Evolutionary conservation across 176 grass and related monocot genomes (phyloP).

Genomic region (Aegilops sharonensis): DNA sequence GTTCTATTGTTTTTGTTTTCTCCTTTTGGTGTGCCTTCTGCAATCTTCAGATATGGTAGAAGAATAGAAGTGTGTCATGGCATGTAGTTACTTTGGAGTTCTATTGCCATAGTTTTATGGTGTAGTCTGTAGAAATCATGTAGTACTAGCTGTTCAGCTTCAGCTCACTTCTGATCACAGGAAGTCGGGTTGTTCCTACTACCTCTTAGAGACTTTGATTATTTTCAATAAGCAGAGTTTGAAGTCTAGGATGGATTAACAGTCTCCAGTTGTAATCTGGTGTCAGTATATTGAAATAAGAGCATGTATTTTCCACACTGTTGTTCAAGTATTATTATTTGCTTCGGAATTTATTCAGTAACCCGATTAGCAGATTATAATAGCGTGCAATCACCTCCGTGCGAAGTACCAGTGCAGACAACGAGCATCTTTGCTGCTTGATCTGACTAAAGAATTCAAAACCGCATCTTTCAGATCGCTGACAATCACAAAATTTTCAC

Average conservation of each 20-base stretch:
- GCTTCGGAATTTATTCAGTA: background rate
- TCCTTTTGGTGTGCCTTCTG: background rate
- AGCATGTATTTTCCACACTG: background rate
- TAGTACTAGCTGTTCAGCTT: too few relatives aligned
- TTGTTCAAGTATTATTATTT: background rate
- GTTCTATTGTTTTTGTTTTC: background rate
- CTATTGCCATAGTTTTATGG: background rate
- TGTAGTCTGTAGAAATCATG: background rate
- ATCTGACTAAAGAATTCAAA: background rate
- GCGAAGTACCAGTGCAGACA: background rate
- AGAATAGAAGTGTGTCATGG: background rate
- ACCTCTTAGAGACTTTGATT: too few relatives aligned
- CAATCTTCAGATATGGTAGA: background rate
- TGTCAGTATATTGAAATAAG: background rate
- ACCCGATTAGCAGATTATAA: background rate
- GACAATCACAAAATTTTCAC: background rate
- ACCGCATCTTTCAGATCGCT: background rate
- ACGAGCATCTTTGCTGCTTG: background rate
- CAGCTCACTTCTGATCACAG: background rate
- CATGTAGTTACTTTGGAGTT: background rate
- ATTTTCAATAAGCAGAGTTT: background rate
- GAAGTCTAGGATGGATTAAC: background rate
- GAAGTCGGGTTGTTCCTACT: background rate
- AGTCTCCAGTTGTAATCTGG: background rate
- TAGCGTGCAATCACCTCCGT: background rate